Percentiles rank a stretch among this genome's conserved stretches.
Evolutionary conservation across 371 early-diverging fungal genomes (phyloP).

Genomic region (Apophysomyces sp.): DNA sequence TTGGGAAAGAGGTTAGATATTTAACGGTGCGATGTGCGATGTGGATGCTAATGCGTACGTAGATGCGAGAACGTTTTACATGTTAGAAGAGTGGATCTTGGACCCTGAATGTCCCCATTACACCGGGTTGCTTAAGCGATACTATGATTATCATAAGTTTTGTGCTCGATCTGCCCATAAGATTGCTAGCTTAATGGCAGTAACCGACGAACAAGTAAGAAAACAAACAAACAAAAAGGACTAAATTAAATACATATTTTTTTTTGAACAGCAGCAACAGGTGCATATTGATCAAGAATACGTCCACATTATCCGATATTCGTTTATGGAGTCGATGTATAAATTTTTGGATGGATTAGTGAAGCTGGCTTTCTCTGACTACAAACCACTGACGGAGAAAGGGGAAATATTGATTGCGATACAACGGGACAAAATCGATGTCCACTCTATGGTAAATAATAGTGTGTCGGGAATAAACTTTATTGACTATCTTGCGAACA

Average conservation of each 20-base stretch:
- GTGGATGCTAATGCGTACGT: slow-evolving; percentile 16
- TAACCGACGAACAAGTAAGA: slow-evolving; percentile 32
- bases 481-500: slow-evolving; percentile 15
- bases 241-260: not conserved
- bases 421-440: slow-evolving; percentile 42
- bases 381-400: slow-evolving; percentile 37
- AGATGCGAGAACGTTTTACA: slow-evolving; percentile 80
- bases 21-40: slow-evolving; percentile 20
- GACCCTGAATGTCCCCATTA: slow-evolving; percentile 71
- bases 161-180: slow-evolving; percentile 64
- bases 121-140: slow-evolving; percentile 63
- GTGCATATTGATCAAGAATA: slow-evolving; percentile 30
- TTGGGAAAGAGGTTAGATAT: slow-evolving; percentile 58
- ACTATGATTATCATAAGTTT: slow-evolving; percentile 73
- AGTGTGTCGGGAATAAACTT: not conserved
- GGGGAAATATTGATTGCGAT: slow-evolving; percentile 37
- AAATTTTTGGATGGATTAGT: slow-evolving; percentile 74
- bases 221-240: not conserved
- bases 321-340: slow-evolving; percentile 65
- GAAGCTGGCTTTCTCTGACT: slow-evolving; percentile 61
- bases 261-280: not conserved
- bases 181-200: slow-evolving; percentile 55
- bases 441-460: slow-evolving; percentile 37
- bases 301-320: slow-evolving; percentile 57
- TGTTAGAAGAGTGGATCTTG: slow-evolving; percentile 86